These are phyloP conservation scores for Fonsecaea pedrosoi DNA, from an alignment of 2,329 filamentous ascomycete genomes.

Conservation along the genomic window DNA sequence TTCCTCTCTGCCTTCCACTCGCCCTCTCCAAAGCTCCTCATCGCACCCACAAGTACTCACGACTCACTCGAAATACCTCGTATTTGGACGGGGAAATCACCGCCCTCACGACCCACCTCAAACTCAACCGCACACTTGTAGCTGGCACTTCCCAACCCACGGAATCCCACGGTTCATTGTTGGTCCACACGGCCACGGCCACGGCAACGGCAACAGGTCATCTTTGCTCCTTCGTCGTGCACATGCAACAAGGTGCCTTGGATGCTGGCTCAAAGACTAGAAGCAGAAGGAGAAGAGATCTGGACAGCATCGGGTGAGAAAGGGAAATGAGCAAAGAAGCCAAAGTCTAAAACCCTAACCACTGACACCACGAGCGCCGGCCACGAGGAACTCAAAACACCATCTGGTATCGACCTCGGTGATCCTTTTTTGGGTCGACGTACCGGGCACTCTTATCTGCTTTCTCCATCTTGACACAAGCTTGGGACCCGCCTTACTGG, in stretches of 20 bases:
- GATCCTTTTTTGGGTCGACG: background rate
- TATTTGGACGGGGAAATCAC: background rate
- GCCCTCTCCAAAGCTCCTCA: background rate
- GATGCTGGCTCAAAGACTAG: background rate
- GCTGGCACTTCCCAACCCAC: background rate
- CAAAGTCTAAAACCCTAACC: constrained; percentile 8
- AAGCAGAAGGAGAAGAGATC: background rate
- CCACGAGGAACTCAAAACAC: constrained; percentile 24
- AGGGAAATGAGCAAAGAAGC: constrained; percentile 5
- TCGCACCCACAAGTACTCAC: background rate
- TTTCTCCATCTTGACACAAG: constrained; percentile 12
- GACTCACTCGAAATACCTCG: background rate
- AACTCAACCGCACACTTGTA: background rate
- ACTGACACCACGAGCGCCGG: constrained; percentile 23
- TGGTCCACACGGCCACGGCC: background rate
- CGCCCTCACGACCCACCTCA: background rate
- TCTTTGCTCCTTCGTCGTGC: background rate
- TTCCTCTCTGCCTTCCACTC: background rate
- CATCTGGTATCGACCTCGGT: background rate
- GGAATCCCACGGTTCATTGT: constrained; percentile 8
- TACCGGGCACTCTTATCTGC: constrained; percentile 15
- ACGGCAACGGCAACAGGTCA: background rate
- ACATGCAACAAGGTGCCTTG: background rate
- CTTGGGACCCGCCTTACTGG: constrained; percentile 16
- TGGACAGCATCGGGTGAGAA: background rate